phyloP scores from a whole-genome alignment of 2,329 filamentous ascomycete species.

The Thielaviopsis musarum region DNA sequence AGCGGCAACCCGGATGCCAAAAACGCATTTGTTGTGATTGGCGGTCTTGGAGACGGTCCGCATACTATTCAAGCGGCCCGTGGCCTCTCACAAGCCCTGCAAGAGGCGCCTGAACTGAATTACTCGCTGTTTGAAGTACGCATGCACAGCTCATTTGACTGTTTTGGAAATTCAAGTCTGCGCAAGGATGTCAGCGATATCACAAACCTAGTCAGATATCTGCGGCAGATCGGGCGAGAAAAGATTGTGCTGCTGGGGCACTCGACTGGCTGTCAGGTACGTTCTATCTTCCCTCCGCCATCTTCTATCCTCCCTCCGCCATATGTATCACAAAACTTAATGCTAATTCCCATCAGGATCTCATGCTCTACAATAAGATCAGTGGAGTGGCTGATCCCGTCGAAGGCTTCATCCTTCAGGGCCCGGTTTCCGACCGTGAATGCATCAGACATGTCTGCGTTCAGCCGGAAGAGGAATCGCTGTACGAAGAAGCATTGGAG shows the following conservation, averaged over 20 bases:
- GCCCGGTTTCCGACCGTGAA: slow-evolving; percentile 63
- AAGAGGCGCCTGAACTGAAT: slow-evolving; percentile 21
- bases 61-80: slow-evolving; percentile 44
- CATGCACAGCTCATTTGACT: slow-evolving; percentile 35
- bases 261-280: slow-evolving; percentile 40
- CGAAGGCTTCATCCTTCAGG: slow-evolving; percentile 66
- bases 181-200: slow-evolving; percentile 37
- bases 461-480: slow-evolving; percentile 16
- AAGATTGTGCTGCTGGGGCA: slow-evolving; percentile 41
- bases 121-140: slow-evolving; percentile 42
- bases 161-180: slow-evolving; percentile 34
- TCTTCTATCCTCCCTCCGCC: background rate
- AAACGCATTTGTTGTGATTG: slow-evolving; percentile 52
- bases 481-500: slow-evolving; percentile 28
- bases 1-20: slow-evolving; percentile 23
- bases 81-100: slow-evolving; percentile 27
- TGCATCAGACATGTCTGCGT: slow-evolving; percentile 30
- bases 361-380: slow-evolving; percentile 35
- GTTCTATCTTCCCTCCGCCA: background rate
- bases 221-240: slow-evolving; percentile 31
- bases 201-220: slow-evolving; percentile 33
- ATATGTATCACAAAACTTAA: background rate
- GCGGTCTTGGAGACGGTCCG: slow-evolving; percentile 53
- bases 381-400: slow-evolving; percentile 32
- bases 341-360: slow-evolving; percentile 26